Evolutionary conservation across 768 basidiomycete genomes (phyloP), one percentile per base, ranked within the genome.

Genomic region (Fibroporia radiculosa): DNA sequence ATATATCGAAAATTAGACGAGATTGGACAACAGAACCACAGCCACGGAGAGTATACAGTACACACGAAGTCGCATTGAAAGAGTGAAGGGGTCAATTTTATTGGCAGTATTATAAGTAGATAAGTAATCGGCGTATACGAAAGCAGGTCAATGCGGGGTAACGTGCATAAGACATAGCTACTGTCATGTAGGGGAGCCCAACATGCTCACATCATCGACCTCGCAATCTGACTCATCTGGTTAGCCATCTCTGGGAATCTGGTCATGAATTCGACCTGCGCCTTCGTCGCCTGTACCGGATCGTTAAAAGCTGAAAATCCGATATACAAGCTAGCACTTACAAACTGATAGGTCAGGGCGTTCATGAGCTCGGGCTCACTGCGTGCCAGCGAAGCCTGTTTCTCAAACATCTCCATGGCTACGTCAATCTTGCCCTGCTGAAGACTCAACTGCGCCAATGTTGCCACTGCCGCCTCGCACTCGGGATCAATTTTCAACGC

Each of bases 391-490:
- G 89, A 78, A 0, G 81, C 79, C 61, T 91, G 87, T 59, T 77
- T 75, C 60, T 80, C 75, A 56, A 99, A 96, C 79, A 91, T 81
- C 57, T 80, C 74, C 47, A 92, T 78, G 1, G 95, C 96, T 48
- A 81, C 74, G 31, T 85, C 79, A 48, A 96, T 81, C 67, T 87
- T 86, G 58, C 83, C 81, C 65, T 93, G 91, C 65, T 98, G 95
- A 50, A 98, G 64, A 48, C 77, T 80, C 18, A 99, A 73, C 63
- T 99, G 96, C 3, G 95, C 95, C 23, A 98, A 78, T 1, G 93
- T 97, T 14, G 92, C 91, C 4, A 98, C 84, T 0, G 95, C 96
- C 10, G 95, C 90, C 60, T 99, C 96, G 64, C 95, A 98, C 52
- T 93, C 92, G 10, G 87, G 72, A 63, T 99, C 96, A 44, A 93